Evolutionary conservation across 352 stramenopile species (phyloP).

Genomic region (Elongisporangium senticosum): DNA sequence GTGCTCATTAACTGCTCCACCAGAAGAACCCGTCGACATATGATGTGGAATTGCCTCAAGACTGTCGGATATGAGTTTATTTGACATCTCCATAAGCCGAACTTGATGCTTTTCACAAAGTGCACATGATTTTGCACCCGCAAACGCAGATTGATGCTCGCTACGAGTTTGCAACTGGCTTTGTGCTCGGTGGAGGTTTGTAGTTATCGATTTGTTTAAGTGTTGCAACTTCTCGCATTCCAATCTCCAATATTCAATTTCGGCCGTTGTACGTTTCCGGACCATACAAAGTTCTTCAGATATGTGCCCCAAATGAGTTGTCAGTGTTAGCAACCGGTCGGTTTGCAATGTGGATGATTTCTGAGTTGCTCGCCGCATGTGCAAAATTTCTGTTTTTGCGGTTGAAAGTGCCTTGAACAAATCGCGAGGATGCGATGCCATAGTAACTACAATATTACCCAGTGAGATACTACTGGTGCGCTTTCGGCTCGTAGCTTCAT

Average conservation of each 20-base stretch:
- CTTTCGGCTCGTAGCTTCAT: constrained; percentile 37
- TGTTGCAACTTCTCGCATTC: constrained; percentile 66
- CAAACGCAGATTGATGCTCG: neutral
- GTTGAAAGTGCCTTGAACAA: constrained; percentile 56
- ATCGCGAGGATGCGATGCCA: constrained; percentile 52
- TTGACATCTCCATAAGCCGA: constrained; percentile 42
- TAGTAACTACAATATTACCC: constrained; percentile 41
- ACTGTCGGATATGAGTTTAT: constrained; percentile 19
- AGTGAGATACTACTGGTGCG: constrained; percentile 56
- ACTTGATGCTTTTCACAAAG: constrained; percentile 54
- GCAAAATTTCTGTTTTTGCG: constrained; percentile 35
- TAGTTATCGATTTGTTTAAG: constrained; percentile 28
- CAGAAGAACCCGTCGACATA: neutral
- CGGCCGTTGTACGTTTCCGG: constrained; percentile 45
- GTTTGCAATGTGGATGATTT: constrained; percentile 48
- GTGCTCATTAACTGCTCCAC: constrained; percentile 7
- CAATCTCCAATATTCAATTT: constrained; percentile 63
- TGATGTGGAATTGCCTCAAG: neutral
- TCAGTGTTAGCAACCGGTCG: constrained; percentile 54
- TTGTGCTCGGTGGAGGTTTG: constrained; percentile 24
- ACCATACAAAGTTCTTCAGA: constrained; percentile 66
- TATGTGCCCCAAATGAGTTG: constrained; percentile 55
- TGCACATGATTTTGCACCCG: constrained; percentile 13
- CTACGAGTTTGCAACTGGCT: constrained; percentile 23
- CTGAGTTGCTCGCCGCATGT: constrained; percentile 39